These are phyloP conservation scores for Austroboletus eburneus DNA, from an alignment of 768 basidiomycete genomes.

Conservation along the genomic window DNA sequence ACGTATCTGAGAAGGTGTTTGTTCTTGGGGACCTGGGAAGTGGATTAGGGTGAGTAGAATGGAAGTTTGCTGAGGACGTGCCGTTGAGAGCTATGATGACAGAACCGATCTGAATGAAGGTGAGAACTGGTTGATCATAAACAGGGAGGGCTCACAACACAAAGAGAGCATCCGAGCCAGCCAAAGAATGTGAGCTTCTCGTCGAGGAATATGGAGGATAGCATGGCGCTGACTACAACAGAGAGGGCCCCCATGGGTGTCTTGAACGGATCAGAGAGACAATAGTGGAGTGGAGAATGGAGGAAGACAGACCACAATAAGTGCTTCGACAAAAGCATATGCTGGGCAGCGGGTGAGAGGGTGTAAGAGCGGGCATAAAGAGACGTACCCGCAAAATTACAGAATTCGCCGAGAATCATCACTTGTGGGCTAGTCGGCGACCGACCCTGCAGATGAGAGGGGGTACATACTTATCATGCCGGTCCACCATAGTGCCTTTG, in stretches of 20 bases:
- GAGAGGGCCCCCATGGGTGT: conserved; percentile 96
- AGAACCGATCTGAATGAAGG: conserved; percentile 60
- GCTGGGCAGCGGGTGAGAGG: conserved; percentile 33
- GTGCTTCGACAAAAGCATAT: conserved; percentile 88
- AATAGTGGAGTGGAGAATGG: background rate
- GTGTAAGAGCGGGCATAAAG: conserved; percentile 4
- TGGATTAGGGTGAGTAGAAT: conserved; percentile 1
- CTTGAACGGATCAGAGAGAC: conserved; percentile 30
- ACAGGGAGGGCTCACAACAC: conserved; percentile 63
- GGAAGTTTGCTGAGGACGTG: conserved; percentile 16
- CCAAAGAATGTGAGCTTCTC: conserved; percentile 95
- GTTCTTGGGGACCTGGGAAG: conserved; percentile 59
- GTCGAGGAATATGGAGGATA: conserved; percentile 90
- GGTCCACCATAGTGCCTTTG: conserved; percentile 83
- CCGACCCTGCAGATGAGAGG: no score
- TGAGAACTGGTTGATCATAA: background rate
- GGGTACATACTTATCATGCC: conserved; percentile 70
- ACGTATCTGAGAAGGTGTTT: conserved; percentile 61
- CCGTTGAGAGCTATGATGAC: conserved; percentile 90
- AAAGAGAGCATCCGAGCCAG: conserved; percentile 90
- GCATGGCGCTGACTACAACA: conserved; percentile 90
- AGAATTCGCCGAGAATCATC: conserved; percentile 90
- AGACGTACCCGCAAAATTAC: conserved; percentile 76
- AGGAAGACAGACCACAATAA: conserved; percentile 72
- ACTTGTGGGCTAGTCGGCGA: conserved; percentile 38